phyloP scores from a whole-genome alignment of 129 eudicot species.

The Oenanthe sinensis region DNA sequence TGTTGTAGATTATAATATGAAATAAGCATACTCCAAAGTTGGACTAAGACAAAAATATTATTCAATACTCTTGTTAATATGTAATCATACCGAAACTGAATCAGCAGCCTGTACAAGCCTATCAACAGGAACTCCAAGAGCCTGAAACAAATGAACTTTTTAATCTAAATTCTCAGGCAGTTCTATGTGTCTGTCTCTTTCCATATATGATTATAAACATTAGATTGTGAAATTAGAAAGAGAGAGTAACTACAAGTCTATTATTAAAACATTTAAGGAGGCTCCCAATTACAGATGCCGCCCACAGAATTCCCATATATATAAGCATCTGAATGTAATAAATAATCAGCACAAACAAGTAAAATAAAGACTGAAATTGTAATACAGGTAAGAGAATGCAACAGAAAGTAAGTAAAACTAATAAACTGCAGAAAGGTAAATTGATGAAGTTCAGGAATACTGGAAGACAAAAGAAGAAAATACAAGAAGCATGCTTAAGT shows the following conservation, averaged over 20 bases:
- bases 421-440: too few species aligned
- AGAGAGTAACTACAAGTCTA: not conserved
- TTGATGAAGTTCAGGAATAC: too few species aligned
- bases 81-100: slow-evolving; percentile 67
- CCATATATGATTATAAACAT: not conserved
- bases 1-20: not conserved
- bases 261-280: not conserved
- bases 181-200: not conserved
- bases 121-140: slow-evolving; percentile 86
- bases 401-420: too few species aligned
- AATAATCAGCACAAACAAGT: too few species aligned
- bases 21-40: slow-evolving; percentile 3
- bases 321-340: not conserved
- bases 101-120: slow-evolving; percentile 98
- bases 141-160: slow-evolving; percentile 37
- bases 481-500: too few species aligned
- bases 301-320: not conserved
- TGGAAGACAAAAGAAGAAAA: too few species aligned
- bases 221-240: not conserved
- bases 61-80: not conserved
- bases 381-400: too few species aligned
- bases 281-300: not conserved
- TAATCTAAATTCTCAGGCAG: not conserved
- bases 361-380: too few species aligned
- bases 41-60: not conserved